Conservation (phyloP, 441 rosid genomes). For the Eruca vesicaria region DNA sequence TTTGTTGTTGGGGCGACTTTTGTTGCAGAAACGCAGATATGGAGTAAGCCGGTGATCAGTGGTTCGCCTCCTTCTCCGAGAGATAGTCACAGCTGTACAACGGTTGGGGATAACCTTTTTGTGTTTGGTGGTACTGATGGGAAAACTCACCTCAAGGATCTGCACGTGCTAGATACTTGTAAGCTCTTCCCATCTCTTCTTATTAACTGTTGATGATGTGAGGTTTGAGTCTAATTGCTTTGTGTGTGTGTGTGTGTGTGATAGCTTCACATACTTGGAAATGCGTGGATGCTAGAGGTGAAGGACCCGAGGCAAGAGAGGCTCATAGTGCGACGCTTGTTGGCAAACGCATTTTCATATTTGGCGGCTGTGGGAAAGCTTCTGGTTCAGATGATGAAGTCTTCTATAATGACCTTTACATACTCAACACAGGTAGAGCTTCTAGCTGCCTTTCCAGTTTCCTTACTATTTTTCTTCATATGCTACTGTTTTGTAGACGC, state of each 20-base stretch:
- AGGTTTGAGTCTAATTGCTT: not conserved
- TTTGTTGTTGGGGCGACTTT: not conserved
- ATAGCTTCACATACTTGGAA: conserved; percentile 83
- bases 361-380: conserved; percentile 91
- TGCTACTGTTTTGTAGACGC: not conserved
- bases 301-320: conserved; percentile 86
- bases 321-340: conserved; percentile 90
- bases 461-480: not conserved
- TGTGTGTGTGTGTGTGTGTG: not conserved
- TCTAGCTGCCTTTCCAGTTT: not conserved
- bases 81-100: conserved; percentile 81
- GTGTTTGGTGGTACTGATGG: conserved; percentile 95
- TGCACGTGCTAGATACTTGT: conserved; percentile 80
- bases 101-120: conserved; percentile 65
- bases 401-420: conserved; percentile 79
- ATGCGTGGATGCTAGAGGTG: conserved; percentile 75
- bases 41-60: conserved; percentile 67
- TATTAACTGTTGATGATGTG: not conserved
- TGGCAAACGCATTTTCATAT: conserved; percentile 75
- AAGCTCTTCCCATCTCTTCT: conserved; percentile 35
- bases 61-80: conserved; percentile 77
- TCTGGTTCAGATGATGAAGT: conserved; percentile 55
- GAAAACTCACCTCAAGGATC: conserved; percentile 69
- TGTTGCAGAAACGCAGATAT: conserved; percentile 60
- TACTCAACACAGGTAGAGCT: conserved; percentile 70